Conservation (phyloP, 2,329 filamentous ascomycete genomes). For the Ceratocystis eucalypticola region DNA sequence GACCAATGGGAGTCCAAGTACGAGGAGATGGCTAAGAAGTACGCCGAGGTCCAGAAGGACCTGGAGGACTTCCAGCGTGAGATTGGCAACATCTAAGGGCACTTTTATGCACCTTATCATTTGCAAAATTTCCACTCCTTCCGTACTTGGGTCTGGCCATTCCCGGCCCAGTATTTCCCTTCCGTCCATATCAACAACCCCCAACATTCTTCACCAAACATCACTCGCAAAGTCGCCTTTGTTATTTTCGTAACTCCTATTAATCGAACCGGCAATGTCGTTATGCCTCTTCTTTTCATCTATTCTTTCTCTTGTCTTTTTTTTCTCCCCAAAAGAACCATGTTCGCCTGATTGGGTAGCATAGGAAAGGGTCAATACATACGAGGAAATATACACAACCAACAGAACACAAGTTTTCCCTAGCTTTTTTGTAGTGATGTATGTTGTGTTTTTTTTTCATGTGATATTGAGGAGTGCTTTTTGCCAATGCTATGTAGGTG, state of each 20-base stretch:
- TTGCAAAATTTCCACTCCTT: constrained; percentile 11
- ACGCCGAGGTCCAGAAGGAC: constrained; percentile 71
- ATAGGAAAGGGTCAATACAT: constrained; percentile 8
- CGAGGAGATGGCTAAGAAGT: constrained; percentile 93
- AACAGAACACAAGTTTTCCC: not conserved
- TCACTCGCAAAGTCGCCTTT: not conserved
- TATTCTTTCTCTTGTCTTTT: constrained; percentile 6
- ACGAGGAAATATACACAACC: constrained; percentile 6
- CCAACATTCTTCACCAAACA: not conserved
- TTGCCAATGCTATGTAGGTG: too few relatives aligned
- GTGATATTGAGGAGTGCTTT: too few relatives aligned
- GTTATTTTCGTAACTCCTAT: constrained; percentile 5
- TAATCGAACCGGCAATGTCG: constrained; percentile 4
- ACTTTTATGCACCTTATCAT: constrained; percentile 18
- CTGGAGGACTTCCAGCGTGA: constrained; percentile 80
- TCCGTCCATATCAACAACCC: not conserved
- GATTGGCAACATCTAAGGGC: constrained; percentile 75
- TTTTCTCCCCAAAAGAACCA: constrained; percentile 2
- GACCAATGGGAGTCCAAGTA: constrained; percentile 97
- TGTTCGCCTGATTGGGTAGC: constrained; percentile 1
- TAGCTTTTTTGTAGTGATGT: too few relatives aligned
- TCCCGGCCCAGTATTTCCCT: not conserved
- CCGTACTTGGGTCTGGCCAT: not conserved
- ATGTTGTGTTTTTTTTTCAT: too few relatives aligned
- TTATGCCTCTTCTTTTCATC: constrained; percentile 8